Percentiles rank a stretch among this genome's conserved stretches.
phyloP scores from a whole-genome alignment of 2,329 filamentous ascomycete genomes.

The Macrophomina phaseolina region DNA sequence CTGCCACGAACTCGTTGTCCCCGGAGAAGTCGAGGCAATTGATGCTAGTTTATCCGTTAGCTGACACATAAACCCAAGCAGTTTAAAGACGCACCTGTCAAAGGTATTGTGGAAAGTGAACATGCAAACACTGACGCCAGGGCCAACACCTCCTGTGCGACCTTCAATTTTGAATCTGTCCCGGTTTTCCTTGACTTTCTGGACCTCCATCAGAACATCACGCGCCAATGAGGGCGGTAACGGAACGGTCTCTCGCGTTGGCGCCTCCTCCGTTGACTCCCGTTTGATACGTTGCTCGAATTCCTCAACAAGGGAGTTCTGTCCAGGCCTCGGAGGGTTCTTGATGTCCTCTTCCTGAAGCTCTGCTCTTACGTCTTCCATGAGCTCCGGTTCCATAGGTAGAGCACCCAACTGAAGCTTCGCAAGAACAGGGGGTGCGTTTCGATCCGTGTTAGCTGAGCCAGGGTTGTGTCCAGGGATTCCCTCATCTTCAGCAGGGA shows the following conservation, averaged over 20 bases:
- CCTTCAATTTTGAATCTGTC: conserved; percentile 89
- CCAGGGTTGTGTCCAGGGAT: conserved; percentile 71
- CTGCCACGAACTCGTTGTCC: conserved; percentile 84
- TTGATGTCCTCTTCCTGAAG: conserved; percentile 83
- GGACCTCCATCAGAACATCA: conserved; percentile 92
- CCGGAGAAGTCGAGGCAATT: conserved; percentile 96
- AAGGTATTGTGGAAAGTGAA: conserved; percentile 98
- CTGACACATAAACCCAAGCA: not conserved
- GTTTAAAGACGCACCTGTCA: conserved; percentile 68
- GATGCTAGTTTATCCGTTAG: conserved; percentile 54
- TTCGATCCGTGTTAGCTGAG: conserved; percentile 64
- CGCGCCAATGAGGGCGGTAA: conserved; percentile 85
- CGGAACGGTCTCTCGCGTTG: conserved; percentile 78
- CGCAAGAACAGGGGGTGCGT: conserved; percentile 63
- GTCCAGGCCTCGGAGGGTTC: conserved; percentile 73
- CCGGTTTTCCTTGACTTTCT: conserved; percentile 89
- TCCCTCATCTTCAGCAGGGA: conserved; percentile 70
- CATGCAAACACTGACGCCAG: conserved; percentile 89
- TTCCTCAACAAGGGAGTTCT: conserved; percentile 78
- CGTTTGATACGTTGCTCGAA: conserved; percentile 88
- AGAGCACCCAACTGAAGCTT: conserved; percentile 79
- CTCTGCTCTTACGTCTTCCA: conserved; percentile 85
- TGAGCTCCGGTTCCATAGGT: conserved; percentile 81
- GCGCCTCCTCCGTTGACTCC: conserved; percentile 85
- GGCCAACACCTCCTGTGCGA: conserved; percentile 80